phyloP scores from a whole-genome alignment of 768 basidiomycete genomes.

The Boletus subcaerulescens region DNA sequence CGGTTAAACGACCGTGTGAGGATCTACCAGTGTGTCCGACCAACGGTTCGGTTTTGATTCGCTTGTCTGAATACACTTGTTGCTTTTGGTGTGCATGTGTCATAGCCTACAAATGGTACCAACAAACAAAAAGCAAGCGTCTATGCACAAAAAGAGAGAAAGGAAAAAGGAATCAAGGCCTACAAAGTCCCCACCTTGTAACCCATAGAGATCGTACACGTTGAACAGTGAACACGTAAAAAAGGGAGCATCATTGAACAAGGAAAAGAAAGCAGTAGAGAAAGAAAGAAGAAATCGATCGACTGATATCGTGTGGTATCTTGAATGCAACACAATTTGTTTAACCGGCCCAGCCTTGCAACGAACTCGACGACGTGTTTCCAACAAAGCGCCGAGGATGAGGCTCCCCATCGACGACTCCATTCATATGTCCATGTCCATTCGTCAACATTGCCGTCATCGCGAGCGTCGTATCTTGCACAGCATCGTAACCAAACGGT shows the following conservation, averaged over 20 bases:
- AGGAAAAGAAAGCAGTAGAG: neutral
- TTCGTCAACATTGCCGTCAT: neutral
- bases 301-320: neutral
- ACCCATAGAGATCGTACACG: slow-evolving; percentile 6
- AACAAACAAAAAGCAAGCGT: neutral
- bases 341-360: slow-evolving; percentile 31
- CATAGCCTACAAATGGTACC: neutral
- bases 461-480: slow-evolving; percentile 7
- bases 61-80: neutral
- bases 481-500: slow-evolving; percentile 9
- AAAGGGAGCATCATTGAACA: neutral
- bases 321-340: neutral
- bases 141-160: neutral
- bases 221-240: neutral
- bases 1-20: neutral
- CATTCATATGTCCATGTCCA: neutral
- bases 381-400: slow-evolving; percentile 11
- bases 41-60: too few species aligned
- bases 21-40: too few species aligned
- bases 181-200: slow-evolving; percentile 16
- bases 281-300: neutral
- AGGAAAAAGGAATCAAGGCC: slow-evolving; percentile 8
- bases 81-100: neutral
- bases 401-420: slow-evolving; percentile 4
- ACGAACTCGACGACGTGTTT: slow-evolving; percentile 25